Evolutionary conservation across 2,329 filamentous ascomycete species (phyloP).

Genomic region (Tolypocladium cylindrosporum): DNA sequence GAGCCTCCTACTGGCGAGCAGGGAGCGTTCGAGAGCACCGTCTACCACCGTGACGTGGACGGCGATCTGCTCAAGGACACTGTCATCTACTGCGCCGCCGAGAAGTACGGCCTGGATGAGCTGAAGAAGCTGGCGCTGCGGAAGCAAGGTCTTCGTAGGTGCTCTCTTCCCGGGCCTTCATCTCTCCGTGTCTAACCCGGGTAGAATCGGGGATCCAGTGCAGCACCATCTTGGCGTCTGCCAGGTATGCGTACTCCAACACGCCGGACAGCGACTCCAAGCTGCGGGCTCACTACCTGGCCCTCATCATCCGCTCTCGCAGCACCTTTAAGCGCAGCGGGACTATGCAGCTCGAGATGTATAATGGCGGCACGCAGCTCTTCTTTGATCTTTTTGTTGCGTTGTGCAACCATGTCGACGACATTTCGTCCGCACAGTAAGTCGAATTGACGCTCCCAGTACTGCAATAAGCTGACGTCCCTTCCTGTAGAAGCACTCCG

Average conservation of each 20-base stretch:
- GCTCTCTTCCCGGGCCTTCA: background rate
- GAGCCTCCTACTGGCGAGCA: conserved; percentile 46
- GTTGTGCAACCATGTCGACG: conserved; percentile 81
- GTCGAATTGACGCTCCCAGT: conserved; percentile 12
- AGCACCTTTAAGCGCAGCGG: conserved; percentile 87
- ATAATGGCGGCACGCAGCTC: conserved; percentile 66
- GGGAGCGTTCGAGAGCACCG: conserved; percentile 47
- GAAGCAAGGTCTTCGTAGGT: conserved; percentile 76
- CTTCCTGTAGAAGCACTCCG: conserved; percentile 24
- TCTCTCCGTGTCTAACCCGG: background rate
- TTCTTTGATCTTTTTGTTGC: conserved; percentile 95
- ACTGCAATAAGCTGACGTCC: background rate
- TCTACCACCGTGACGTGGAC: conserved; percentile 56
- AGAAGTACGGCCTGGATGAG: conserved; percentile 73
- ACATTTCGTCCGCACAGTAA: conserved; percentile 48
- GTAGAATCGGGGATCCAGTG: conserved; percentile 68
- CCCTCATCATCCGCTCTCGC: conserved; percentile 81
- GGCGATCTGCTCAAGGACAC: conserved; percentile 76
- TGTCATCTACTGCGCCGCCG: conserved; percentile 80
- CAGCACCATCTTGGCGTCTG: conserved; percentile 74
- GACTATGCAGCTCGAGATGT: conserved; percentile 95
- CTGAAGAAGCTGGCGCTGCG: conserved; percentile 75
- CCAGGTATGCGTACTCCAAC: conserved; percentile 81
- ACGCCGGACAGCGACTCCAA: conserved; percentile 89
- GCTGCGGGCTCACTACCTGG: conserved; percentile 80